Base-by-base conservation (phyloP, 805 yeast genomes). In the Cyberlindnera sargentensis region DNA sequence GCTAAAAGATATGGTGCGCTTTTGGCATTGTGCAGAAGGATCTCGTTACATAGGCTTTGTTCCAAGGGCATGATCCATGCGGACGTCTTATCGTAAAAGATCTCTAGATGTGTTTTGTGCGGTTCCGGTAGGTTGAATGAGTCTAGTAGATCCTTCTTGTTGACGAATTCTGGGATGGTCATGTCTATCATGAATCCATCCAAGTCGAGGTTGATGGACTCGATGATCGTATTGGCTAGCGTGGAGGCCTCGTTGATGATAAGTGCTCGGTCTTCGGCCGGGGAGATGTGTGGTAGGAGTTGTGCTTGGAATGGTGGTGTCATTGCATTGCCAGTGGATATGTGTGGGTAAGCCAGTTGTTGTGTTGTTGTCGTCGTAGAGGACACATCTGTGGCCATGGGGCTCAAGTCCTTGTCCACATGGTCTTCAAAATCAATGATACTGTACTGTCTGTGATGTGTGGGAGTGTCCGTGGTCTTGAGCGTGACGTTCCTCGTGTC, bases 1-100 rank as follows among this genome's bases (percentile, higher is more conserved):
- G 79, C 76, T 28, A 79, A 58, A n/a, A 80, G 55, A 51, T 71
- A 78, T 2, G 76, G 66, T 45, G 74, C 76, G 10, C 62, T 62
- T 3, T 66, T 60, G 0, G 82, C 81, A 50, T 73, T 70, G 23
- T 61, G 56, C 20, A 79, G 55, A 4, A 80, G 57, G 7, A 78
- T 66, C 47, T 78, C 83, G 36, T 81, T 52, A 55, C 8, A 73
- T 68, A 5, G 80, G 75, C 45, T 70, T 67, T 51, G 60, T 58
- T 53, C 65, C 28, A 57, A 43, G 3, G 62, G 61, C 44, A 52
- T 38, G 5, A 54, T 11, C 52, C 52, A 49, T 4, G 47, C 45
- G 2, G 58, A 48, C 35, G 51, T 46, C 44, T 51, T 49, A 36
- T 50, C 56, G 43, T 53, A 53, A 39, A 56, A 56, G 10, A 48